phyloP scores from a whole-genome alignment of 1,284 basidiomycete species.

The Cystobasidium sp. region DNA sequence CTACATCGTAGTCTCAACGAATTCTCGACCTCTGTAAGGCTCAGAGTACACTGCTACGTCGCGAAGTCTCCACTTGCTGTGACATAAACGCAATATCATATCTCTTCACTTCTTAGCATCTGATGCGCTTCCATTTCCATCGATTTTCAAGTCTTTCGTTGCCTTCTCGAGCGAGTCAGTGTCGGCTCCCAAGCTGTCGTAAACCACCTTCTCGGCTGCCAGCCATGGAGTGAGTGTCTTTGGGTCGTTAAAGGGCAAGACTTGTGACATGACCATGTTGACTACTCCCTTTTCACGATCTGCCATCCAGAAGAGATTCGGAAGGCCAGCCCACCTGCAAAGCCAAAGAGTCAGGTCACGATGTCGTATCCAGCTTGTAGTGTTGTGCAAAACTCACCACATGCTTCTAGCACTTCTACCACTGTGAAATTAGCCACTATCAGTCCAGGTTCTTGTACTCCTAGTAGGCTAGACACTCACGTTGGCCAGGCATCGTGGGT shows the following conservation, averaged over 20 bases:
- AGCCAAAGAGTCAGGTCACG: neutral
- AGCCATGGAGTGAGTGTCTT: constrained; percentile 32
- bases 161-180: too few relatives aligned
- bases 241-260: constrained; percentile 33
- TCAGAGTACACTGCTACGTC: too few relatives aligned
- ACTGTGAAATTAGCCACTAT: neutral
- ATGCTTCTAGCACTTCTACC: constrained; percentile 21
- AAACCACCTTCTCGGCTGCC: constrained; percentile 32
- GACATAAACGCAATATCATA: too few relatives aligned
- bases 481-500: constrained; percentile 36
- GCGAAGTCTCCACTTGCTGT: too few relatives aligned
- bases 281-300: constrained; percentile 34
- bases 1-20: too few relatives aligned
- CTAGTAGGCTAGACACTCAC: neutral
- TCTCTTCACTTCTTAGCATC: too few relatives aligned
- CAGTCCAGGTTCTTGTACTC: neutral
- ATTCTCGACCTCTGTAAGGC: too few relatives aligned
- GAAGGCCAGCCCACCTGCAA: constrained; percentile 33
- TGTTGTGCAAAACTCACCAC: constrained; percentile 10
- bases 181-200: constrained; percentile 17
- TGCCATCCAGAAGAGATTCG: constrained; percentile 42
- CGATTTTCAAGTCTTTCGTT: too few relatives aligned
- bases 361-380: neutral
- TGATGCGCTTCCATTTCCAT: too few relatives aligned
- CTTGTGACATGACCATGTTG: constrained; percentile 36